A percentile compares a stretch with the other conserved stretches of the same genome.
Evolutionary conservation across 495 filamentous ascomycete species (phyloP).

Genomic region (Bacidia rubella): DNA sequence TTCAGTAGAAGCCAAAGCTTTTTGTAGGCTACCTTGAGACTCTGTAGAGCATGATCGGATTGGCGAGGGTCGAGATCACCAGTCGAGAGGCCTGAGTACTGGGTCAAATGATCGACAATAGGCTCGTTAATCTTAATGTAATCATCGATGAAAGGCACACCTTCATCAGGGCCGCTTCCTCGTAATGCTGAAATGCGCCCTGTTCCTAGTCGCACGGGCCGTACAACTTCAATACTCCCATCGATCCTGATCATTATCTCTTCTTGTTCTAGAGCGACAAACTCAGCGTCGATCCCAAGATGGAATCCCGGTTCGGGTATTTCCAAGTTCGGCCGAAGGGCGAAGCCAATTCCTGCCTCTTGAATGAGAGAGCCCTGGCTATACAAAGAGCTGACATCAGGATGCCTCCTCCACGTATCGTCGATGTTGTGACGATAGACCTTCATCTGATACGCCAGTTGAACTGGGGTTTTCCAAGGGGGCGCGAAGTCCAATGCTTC

Average conservation of each 20-base stretch:
- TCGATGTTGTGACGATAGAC: slow-evolving; percentile 60
- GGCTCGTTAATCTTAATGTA: slow-evolving; percentile 83
- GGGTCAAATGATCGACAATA: slow-evolving; percentile 91
- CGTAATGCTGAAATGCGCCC: slow-evolving; percentile 81
- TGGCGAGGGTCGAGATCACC: slow-evolving; percentile 66
- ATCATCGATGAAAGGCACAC: slow-evolving; percentile 86
- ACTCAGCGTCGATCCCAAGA: slow-evolving; percentile 89
- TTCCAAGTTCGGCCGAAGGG: slow-evolving; percentile 48
- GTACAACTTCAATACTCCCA: slow-evolving; percentile 70
- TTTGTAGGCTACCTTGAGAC: slow-evolving; percentile 87
- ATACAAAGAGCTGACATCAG: slow-evolving; percentile 77
- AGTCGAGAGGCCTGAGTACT: slow-evolving; percentile 76
- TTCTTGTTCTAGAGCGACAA: slow-evolving; percentile 77
- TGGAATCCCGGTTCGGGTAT: slow-evolving; percentile 54
- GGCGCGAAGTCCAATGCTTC: slow-evolving; percentile 73
- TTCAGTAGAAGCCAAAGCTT: slow-evolving; percentile 96
- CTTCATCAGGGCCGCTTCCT: slow-evolving; percentile 57
- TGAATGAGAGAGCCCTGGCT: slow-evolving; percentile 38
- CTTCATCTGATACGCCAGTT: slow-evolving; percentile 74
- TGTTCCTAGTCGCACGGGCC: slow-evolving; percentile 70
- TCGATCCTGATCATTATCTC: slow-evolving; percentile 90
- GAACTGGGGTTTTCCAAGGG: slow-evolving; percentile 79
- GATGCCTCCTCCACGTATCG: slow-evolving; percentile 66
- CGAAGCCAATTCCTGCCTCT: slow-evolving; percentile 30
- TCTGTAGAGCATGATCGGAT: slow-evolving; percentile 66